These are phyloP conservation scores for Penicillium mononematosum DNA, from an alignment of 495 filamentous ascomycete species.

Conservation along the genomic window DNA sequence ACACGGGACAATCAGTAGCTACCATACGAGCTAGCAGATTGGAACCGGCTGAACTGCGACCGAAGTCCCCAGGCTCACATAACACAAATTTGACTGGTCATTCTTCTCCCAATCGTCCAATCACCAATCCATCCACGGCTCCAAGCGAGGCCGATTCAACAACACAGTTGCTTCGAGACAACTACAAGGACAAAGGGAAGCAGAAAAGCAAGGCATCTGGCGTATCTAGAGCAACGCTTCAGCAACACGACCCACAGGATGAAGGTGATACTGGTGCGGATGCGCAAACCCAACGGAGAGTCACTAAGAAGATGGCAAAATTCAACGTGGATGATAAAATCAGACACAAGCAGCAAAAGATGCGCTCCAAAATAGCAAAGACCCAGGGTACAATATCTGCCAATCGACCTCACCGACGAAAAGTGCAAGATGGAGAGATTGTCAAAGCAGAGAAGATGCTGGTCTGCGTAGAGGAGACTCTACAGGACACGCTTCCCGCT, in stretches of 20 bases:
- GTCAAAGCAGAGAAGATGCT: constrained; percentile 76
- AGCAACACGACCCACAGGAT: constrained; percentile 37
- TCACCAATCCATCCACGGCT: constrained; percentile 21
- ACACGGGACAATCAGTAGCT: constrained; percentile 18
- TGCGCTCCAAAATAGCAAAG: constrained; percentile 35
- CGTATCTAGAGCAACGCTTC: constrained; percentile 25
- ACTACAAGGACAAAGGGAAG: constrained; percentile 30
- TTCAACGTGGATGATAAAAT: constrained; percentile 51
- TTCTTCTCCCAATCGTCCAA: constrained; percentile 23
- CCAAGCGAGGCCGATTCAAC: constrained; percentile 42
- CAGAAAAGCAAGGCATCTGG: constrained; percentile 29
- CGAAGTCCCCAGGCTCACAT: constrained; percentile 18
- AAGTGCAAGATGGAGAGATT: constrained; percentile 59
- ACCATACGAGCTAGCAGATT: constrained; percentile 16
- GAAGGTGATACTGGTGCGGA: constrained; percentile 21
- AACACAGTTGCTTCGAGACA: constrained; percentile 33
- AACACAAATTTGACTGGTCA: constrained; percentile 21
- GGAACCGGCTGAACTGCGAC: constrained; percentile 3
- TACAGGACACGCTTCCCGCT: constrained; percentile 51
- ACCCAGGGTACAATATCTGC: constrained; percentile 42
- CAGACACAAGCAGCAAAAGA: constrained; percentile 38
- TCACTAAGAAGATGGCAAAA: constrained; percentile 34
- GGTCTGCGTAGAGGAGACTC: constrained; percentile 60
- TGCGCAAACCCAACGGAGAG: constrained; percentile 17
- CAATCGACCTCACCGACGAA: constrained; percentile 39